Evolutionary conservation across 768 basidiomycete genomes (phyloP).

Genomic region (Gyrodon lividus): DNA sequence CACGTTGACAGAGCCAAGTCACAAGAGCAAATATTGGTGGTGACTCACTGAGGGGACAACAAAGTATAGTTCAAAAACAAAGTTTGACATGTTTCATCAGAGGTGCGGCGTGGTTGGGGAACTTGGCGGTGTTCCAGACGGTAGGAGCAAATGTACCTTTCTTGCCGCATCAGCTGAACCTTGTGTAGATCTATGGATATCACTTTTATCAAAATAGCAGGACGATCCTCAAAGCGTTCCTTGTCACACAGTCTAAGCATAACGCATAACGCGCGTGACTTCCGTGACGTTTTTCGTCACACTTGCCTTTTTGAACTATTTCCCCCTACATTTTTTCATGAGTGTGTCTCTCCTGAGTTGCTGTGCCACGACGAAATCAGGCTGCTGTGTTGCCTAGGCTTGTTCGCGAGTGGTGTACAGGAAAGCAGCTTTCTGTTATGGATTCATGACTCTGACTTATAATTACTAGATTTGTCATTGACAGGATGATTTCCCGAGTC

Average conservation of each 20-base stretch:
- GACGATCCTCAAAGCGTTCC: constrained; percentile 8
- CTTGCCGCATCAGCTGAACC: constrained; percentile 4
- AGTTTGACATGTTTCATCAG: background rate
- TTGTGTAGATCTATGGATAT: constrained; percentile 11
- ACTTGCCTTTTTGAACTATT: background rate
- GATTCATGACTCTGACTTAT: background rate
- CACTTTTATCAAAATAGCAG: constrained; percentile 4
- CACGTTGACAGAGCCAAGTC: background rate
- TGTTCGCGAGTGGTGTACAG: constrained; percentile 6
- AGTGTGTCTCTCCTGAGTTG: background rate
- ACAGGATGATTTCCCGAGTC: constrained; percentile 4
- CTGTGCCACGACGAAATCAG: constrained; percentile 4
- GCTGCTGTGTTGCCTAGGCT: background rate
- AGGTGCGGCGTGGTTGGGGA: background rate
- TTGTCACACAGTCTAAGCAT: background rate
- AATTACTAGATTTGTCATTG: constrained; percentile 10
- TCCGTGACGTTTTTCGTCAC: constrained; percentile 18
- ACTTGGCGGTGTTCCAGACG: background rate
- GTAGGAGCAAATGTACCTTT: constrained; percentile 9
- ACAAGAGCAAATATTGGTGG: background rate
- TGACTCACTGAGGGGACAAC: background rate
- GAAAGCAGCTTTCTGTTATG: background rate
- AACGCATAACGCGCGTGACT: constrained; percentile 3
- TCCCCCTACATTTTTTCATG: background rate
- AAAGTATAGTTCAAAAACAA: background rate